Conservation (phyloP, 106 monocot species). For the Apostasia ramifera region DNA sequence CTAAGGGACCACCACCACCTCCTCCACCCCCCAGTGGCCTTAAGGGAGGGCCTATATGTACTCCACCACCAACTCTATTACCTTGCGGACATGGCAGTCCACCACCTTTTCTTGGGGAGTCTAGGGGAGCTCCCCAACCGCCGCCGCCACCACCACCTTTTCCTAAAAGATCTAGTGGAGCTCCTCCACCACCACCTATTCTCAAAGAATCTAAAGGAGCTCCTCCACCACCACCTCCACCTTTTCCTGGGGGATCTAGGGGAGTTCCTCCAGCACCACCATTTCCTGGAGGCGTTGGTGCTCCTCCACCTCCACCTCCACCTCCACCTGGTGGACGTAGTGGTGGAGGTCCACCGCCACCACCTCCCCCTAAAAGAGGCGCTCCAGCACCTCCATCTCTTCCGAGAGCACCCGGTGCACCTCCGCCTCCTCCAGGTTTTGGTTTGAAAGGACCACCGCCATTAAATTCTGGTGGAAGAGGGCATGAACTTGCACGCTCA, state of each 20-base stretch:
- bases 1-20: neutral
- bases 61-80: neutral
- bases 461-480: slow-evolving; percentile 36
- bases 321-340: slow-evolving; percentile 27
- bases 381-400: slow-evolving; percentile 22
- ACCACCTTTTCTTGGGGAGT: slow-evolving; percentile 1
- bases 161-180: neutral
- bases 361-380: slow-evolving; percentile 17
- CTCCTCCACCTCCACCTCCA: slow-evolving; percentile 48
- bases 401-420: slow-evolving; percentile 37
- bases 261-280: slow-evolving; percentile 21
- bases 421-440: slow-evolving; percentile 37
- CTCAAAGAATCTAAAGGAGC: neutral
- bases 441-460: slow-evolving; percentile 20
- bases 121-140: slow-evolving; percentile 11
- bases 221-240: slow-evolving; percentile 22
- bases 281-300: neutral
- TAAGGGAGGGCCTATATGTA: neutral
- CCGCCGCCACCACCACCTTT: neutral
- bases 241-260: neutral
- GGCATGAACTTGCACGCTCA: slow-evolving; percentile 39
- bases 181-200: slow-evolving; percentile 3
- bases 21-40: neutral
- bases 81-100: neutral
- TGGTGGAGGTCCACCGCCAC: slow-evolving; percentile 14